Evolutionary conservation across 2,329 filamentous ascomycete species (phyloP).

Genomic region (Penicillium sp.): DNA sequence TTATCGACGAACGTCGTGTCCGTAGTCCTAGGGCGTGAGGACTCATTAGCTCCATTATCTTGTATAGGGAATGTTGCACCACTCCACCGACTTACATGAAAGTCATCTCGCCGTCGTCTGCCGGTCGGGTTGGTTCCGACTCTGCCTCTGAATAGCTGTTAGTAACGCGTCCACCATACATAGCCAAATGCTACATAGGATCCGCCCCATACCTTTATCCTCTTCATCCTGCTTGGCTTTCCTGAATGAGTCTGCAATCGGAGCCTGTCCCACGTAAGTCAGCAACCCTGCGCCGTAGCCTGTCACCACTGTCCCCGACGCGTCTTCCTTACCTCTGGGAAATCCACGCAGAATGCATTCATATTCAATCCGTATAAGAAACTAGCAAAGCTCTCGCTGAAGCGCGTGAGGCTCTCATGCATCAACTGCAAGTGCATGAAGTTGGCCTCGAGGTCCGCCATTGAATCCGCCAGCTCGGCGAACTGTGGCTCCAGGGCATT

Average conservation of each 20-base stretch:
- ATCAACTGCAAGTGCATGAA: slow-evolving; percentile 96
- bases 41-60: slow-evolving; percentile 1
- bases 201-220: slow-evolving; percentile 41
- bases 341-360: slow-evolving; percentile 98
- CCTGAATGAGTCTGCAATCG: slow-evolving; percentile 76
- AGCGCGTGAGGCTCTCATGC: slow-evolving; percentile 88
- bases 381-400: slow-evolving; percentile 92
- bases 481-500: slow-evolving; percentile 85
- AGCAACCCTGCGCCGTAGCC: background rate
- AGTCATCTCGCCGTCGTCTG: slow-evolving; percentile 66
- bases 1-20: slow-evolving; percentile 90
- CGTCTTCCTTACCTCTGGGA: slow-evolving; percentile 67
- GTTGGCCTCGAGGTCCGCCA: slow-evolving; percentile 94
- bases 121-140: slow-evolving; percentile 31
- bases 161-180: slow-evolving; percentile 2
- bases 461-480: slow-evolving; percentile 85
- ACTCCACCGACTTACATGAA: slow-evolving; percentile 63
- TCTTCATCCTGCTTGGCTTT: slow-evolving; percentile 57
- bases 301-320: background rate
- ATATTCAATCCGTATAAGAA: slow-evolving; percentile 97
- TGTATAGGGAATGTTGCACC: background rate
- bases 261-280: slow-evolving; percentile 55
- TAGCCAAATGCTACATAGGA: background rate
- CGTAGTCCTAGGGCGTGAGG: slow-evolving; percentile 62
- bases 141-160: slow-evolving; percentile 33